Percentiles rank a stretch among this genome's conserved stretches.
Evolutionary conservation across 202 grass and related monocot genomes (phyloP).

Genomic region (Digitaria exilis): DNA sequence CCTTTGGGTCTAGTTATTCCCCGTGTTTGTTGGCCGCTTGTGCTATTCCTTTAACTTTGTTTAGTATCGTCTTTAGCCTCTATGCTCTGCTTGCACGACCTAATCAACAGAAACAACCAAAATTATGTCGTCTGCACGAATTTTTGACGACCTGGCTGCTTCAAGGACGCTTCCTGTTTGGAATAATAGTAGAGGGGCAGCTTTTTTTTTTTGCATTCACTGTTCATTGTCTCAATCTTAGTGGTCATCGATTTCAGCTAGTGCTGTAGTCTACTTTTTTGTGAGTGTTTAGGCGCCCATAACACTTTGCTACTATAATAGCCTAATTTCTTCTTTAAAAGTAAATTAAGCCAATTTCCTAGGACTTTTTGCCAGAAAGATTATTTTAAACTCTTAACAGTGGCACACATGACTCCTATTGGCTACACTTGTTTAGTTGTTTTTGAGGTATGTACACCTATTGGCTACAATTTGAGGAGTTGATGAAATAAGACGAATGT

Average conservation of each 20-base stretch:
- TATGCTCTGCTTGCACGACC: slow-evolving; percentile 22
- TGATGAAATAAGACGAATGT: not conserved
- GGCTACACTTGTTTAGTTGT: not conserved
- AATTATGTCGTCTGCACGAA: slow-evolving; percentile 28
- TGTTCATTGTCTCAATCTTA: not conserved
- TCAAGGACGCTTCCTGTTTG: slow-evolving; percentile 47
- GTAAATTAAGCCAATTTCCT: not conserved
- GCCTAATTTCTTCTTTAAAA: slow-evolving; percentile 5
- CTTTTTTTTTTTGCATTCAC: slow-evolving; percentile 36
- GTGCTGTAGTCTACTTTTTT: slow-evolving; percentile 8
- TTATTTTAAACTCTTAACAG: not conserved
- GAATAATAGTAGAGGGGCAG: slow-evolving; percentile 30
- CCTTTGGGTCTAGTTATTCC: slow-evolving; percentile 39
- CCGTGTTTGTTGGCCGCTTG: slow-evolving; percentile 42
- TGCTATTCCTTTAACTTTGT: slow-evolving; percentile 43
- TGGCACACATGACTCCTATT: not conserved
- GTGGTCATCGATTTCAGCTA: slow-evolving; percentile 24
- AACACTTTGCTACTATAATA: slow-evolving; percentile 24
- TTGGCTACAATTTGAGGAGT: not conserved
- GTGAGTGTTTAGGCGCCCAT: slow-evolving; percentile 11
- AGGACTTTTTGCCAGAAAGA: not conserved
- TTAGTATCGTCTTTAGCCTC: slow-evolving; percentile 14
- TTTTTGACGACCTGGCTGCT: slow-evolving; percentile 40
- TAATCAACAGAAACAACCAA: slow-evolving; percentile 42
- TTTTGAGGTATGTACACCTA: not conserved